Base-by-base conservation (phyloP, 225 moss, liverwort and hornwort species). In the Straminergon stramineum region DNA sequence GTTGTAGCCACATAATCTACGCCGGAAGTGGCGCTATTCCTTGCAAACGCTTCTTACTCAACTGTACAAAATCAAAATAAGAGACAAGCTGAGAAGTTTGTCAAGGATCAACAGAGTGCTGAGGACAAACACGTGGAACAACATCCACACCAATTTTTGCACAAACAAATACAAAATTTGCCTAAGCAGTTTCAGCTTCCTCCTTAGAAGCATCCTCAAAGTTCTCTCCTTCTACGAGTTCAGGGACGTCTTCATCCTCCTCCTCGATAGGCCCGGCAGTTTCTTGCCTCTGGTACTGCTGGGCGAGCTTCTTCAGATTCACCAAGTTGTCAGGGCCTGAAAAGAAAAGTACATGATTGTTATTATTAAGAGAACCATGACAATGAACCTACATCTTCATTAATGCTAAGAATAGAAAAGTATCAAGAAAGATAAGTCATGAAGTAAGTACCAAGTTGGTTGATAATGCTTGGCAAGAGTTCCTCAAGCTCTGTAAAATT, bases 191-290 rank as follows among this genome's bases (percentile, higher is more conserved):
- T 87, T 89, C 88, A 75, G 61, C 80, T 84, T 93, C 94, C 89
- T 93, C 93, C 93, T 95, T 95, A 6, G 93, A 91, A 84, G 93
- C 94, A 80, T 93, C 95, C 90, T 93, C 95, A 86, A 95, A 95
- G 70, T 87, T 95, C 91, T 89, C 93, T 80, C 95, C 95, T 86
- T 93, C 93, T 84, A 95, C 91, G 76, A 95, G 92, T 37, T 95
- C 93, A 64, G 95, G 93, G 30, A 95, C 93, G 62, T 93, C 94
- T 60, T 94, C 94, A 37, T 95, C 95, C 73, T 93, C 95, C 85
- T 95, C 90, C 86, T 92, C 91, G 30, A 84, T 81, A 76, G 89
- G 89, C 34, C 92, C 92, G 7, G 86, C 78, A 74, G 85, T 89
- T 79, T 92, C 93, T 91, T 93, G 93, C 91, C 92, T 95, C 93